Evolutionary conservation across 345 rosid species (phyloP), one percentile per base, ranked within the genome.

Genomic region (Atalantia buxifolia): DNA sequence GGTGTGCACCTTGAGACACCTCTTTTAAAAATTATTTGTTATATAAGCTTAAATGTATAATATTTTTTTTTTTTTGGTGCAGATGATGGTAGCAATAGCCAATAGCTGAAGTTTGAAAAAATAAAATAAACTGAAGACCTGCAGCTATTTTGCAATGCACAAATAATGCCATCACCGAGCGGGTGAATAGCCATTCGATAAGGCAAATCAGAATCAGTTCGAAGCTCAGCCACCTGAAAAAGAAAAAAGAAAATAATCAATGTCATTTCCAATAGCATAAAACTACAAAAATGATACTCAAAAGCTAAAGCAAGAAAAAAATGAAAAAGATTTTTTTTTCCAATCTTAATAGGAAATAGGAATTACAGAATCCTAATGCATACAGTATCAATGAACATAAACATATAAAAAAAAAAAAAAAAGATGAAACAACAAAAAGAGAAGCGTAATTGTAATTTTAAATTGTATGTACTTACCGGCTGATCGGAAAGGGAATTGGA

Each of bases 181-280:
- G 97, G 94, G 78, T 92, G 98, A 83, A 94, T 91, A 65, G 87
- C 88, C 92, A 92, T 89, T 71, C 98, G 87, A 61, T 96, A 96
- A 77, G 99, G 99, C 77, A 90, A 83, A 78, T 89, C 93, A 65
- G 94, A 83, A 36, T 84, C 97, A 77, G 87, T 77, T 59, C 57
- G 77, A 67, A 79, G 83, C 91, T 78, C 89, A 75, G 81, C 87
- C 48, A 88, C 83, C 98, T 94, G 84, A 83, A 38, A 0, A 77
- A 73, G 21, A 27, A 18, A 65, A 42, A 76, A 2, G 12, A 25
- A 21, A 1, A 31, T 9, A 22, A 40, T 0, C 68, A 60, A 59
- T 57, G 66, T 1, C 14, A 73, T 73, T 57, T 24, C 30, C 53
- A 69, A 69, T 40, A 16, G 31, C 7, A 38, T 42, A 27, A 6